phyloP scores from a whole-genome alignment of 2,329 filamentous ascomycete species.

The Fusarium miscanthi region DNA sequence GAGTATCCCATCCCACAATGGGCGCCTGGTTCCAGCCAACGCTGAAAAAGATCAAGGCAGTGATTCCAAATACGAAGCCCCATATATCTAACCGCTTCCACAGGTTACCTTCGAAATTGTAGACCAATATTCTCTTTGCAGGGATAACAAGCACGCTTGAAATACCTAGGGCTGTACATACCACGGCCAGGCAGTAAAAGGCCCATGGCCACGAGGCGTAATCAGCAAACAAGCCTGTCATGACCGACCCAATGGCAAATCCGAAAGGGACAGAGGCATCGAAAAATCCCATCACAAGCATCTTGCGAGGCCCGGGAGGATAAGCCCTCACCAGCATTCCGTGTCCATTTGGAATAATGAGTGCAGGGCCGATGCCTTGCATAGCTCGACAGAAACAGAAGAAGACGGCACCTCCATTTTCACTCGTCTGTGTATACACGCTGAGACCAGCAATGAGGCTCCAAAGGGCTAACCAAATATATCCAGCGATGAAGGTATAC shows the following conservation, averaged over 20 bases:
- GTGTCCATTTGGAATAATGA: slow-evolving; percentile 41
- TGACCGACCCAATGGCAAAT: slow-evolving; percentile 41
- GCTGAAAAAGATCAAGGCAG: slow-evolving; percentile 37
- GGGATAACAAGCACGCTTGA: slow-evolving; percentile 41
- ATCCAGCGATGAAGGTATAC: slow-evolving; percentile 37
- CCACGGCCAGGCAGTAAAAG: slow-evolving; percentile 37
- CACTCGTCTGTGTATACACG: slow-evolving; percentile 25
- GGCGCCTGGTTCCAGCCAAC: slow-evolving; percentile 44
- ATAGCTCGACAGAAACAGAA: slow-evolving; percentile 43
- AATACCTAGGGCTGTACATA: slow-evolving; percentile 36
- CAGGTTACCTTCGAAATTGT: slow-evolving; percentile 41
- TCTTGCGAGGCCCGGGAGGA: slow-evolving; percentile 41
- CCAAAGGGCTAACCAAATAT: slow-evolving; percentile 44
- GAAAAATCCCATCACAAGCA: slow-evolving; percentile 39
- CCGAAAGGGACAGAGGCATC: slow-evolving; percentile 40
- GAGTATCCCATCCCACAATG: slow-evolving; percentile 28
- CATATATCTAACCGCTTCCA: slow-evolving; percentile 41
- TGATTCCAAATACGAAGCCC: slow-evolving; percentile 23
- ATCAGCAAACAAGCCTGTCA: slow-evolving; percentile 40
- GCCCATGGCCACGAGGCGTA: slow-evolving; percentile 43
- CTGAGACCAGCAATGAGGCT: slow-evolving; percentile 41
- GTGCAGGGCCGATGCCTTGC: slow-evolving; percentile 42
- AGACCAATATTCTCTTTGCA: slow-evolving; percentile 30
- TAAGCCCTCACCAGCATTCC: slow-evolving; percentile 41
- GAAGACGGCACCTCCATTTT: slow-evolving; percentile 25